These are phyloP conservation scores for Glonium stellatum DNA, from an alignment of 495 filamentous ascomycete genomes.

Conservation along the genomic window DNA sequence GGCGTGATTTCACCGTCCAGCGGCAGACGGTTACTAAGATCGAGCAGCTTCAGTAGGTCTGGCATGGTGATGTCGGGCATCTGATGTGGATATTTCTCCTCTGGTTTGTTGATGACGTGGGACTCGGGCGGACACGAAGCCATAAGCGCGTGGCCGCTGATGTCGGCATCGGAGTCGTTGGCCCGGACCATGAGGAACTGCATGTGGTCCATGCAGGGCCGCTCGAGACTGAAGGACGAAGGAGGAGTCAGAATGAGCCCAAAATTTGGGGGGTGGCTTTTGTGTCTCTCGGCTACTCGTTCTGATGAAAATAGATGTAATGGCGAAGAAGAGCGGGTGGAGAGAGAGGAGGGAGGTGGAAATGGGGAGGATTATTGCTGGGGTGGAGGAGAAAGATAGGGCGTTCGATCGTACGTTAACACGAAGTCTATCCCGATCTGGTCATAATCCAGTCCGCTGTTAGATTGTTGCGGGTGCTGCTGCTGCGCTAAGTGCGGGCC, in stretches of 20 bases:
- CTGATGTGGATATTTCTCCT: slow-evolving; percentile 42
- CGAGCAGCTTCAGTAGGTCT: slow-evolving; percentile 71
- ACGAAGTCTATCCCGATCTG: slow-evolving; percentile 94
- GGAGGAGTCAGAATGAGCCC: slow-evolving; percentile 4
- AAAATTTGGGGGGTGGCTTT: background rate
- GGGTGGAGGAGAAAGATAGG: slow-evolving; percentile 59
- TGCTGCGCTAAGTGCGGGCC: slow-evolving; percentile 34
- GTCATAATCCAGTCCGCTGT: slow-evolving; percentile 60
- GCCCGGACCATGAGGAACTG: slow-evolving; percentile 62
- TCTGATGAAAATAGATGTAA: background rate
- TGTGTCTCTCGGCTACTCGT: background rate
- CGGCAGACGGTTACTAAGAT: slow-evolving; percentile 75
- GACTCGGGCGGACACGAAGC: slow-evolving; percentile 71
- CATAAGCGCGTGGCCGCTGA: slow-evolving; percentile 85
- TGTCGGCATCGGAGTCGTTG: slow-evolving; percentile 40
- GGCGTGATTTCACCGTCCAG: slow-evolving; percentile 95
- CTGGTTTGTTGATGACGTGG: slow-evolving; percentile 34
- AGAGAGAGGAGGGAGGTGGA: slow-evolving; percentile 2
- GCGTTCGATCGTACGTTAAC: slow-evolving; percentile 71
- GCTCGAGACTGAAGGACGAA: slow-evolving; percentile 66
- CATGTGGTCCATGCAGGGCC: slow-evolving; percentile 90
- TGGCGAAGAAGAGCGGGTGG: slow-evolving; percentile 10
- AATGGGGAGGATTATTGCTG: slow-evolving; percentile 35
- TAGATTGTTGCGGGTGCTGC: slow-evolving; percentile 21
- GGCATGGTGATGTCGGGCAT: slow-evolving; percentile 65